Conservation (phyloP, 2,329 filamentous ascomycete species). For the Fusarium sublunatum region DNA sequence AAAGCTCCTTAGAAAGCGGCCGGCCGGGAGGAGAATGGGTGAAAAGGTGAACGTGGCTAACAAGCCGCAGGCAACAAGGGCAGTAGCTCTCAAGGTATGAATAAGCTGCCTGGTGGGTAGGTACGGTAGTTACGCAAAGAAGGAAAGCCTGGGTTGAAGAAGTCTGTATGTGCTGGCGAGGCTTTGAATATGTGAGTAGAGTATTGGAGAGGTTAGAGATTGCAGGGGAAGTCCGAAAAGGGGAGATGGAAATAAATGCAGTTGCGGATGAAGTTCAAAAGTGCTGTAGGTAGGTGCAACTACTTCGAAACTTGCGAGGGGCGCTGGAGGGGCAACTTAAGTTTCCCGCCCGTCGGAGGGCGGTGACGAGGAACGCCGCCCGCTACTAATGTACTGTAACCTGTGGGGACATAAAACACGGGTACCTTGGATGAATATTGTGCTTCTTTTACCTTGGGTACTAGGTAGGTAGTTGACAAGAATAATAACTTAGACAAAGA, state of each 20-base stretch:
- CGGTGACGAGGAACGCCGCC: background rate
- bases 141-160: background rate
- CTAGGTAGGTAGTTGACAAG: background rate
- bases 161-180: background rate
- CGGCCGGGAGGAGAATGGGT: constrained; percentile 28
- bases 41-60: constrained; percentile 15
- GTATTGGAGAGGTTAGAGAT: constrained; percentile 21
- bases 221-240: constrained; percentile 17
- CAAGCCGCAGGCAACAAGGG: constrained; percentile 14
- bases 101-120: background rate
- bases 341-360: background rate
- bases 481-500: no score
- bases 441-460: no score
- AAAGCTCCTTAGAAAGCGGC: constrained; percentile 24
- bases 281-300: constrained; percentile 23
- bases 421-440: no score
- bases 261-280: constrained; percentile 15
- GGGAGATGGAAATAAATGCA: constrained; percentile 33
- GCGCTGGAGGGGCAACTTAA: constrained; percentile 20
- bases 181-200: constrained; percentile 1
- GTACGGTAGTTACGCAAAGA: constrained; percentile 1
- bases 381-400: background rate
- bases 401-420: no score
- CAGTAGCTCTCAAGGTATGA: constrained; percentile 16
- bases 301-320: constrained; percentile 28